Percentiles rank a stretch among this genome's conserved stretches.
These are phyloP conservation scores for Trichoderma sp. DNA, from an alignment of 2,329 filamentous ascomycete species.

Conservation along the genomic window DNA sequence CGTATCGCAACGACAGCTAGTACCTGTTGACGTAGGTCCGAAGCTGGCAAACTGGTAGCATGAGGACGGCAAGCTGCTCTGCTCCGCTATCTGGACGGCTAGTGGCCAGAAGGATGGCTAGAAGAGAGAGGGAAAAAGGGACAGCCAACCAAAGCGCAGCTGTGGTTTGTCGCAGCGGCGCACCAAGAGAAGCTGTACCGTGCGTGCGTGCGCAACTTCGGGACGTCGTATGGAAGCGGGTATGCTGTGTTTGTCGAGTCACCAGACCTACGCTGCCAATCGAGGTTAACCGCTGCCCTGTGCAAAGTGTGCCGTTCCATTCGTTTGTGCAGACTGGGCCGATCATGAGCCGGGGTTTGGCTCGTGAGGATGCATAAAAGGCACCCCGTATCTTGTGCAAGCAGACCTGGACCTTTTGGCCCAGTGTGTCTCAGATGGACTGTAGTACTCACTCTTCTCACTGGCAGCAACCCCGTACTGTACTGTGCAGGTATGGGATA, in stretches of 20 bases:
- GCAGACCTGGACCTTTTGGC: not conserved
- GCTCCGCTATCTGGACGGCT: slow-evolving; percentile 14
- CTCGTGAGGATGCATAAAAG: slow-evolving; percentile 7
- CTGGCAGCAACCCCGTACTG: too few species aligned
- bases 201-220: slow-evolving; percentile 22
- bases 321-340: slow-evolving; percentile 34
- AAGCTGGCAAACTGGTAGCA: slow-evolving; percentile 16
- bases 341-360: slow-evolving; percentile 34
- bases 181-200: slow-evolving; percentile 4
- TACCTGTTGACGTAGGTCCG: slow-evolving; percentile 17
- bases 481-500: not conserved
- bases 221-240: slow-evolving; percentile 24
- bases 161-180: not conserved
- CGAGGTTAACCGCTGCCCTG: slow-evolving; percentile 33
- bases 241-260: slow-evolving; percentile 26
- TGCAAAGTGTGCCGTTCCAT: slow-evolving; percentile 34
- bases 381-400: not conserved
- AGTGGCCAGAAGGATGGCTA: slow-evolving; percentile 7
- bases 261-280: slow-evolving; percentile 28
- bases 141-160: slow-evolving; percentile 12
- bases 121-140: not conserved
- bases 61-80: slow-evolving; percentile 15
- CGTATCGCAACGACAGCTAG: slow-evolving; percentile 2
- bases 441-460: not conserved
- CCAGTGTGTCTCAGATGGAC: not conserved